Conservation (phyloP, 2,329 filamentous ascomycete genomes). For the Cryoendolithus antarcticus region DNA sequence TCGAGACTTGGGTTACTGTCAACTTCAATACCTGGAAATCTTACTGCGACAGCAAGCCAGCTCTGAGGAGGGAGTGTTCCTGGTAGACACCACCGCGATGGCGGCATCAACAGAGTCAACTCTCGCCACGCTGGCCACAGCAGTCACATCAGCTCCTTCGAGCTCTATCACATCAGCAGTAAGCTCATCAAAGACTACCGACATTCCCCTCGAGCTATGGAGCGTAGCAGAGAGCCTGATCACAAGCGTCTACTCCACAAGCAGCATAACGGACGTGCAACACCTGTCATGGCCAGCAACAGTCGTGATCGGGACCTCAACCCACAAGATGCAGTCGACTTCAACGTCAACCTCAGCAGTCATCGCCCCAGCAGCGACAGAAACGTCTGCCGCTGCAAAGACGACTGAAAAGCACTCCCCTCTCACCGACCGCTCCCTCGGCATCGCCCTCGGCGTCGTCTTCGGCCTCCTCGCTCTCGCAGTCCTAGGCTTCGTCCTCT, state of each 20-base stretch:
- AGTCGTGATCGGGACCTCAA: slow-evolving; percentile 10
- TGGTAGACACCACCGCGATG: too few species aligned
- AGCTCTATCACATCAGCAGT: too few species aligned
- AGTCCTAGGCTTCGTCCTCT: slow-evolving; percentile 7
- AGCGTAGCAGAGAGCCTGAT: slow-evolving; percentile 7
- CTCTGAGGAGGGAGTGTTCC: too few species aligned
- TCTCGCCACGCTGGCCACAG: too few species aligned
- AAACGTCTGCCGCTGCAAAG: slow-evolving; percentile 1
- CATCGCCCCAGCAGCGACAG: not conserved
- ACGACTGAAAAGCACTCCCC: not conserved
- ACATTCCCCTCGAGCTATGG: slow-evolving; percentile 5
- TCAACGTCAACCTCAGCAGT: slow-evolving; percentile 2
- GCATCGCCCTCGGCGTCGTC: slow-evolving; percentile 11
- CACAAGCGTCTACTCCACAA: slow-evolving; percentile 7
- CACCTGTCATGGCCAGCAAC: slow-evolving; percentile 9
- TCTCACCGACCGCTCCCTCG: slow-evolving; percentile 7
- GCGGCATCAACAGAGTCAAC: too few species aligned
- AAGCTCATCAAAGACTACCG: not conserved
- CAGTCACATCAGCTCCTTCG: too few species aligned
- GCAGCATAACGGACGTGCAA: slow-evolving; percentile 5
- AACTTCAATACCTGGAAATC: too few species aligned
- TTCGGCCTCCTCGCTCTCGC: slow-evolving; percentile 9
- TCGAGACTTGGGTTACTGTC: too few species aligned
- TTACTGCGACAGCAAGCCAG: too few species aligned
- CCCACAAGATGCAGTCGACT: slow-evolving; percentile 5